Evolutionary conservation across 2,329 filamentous ascomycete genomes (phyloP).

Genomic region (Dactylellina cionopaga): DNA sequence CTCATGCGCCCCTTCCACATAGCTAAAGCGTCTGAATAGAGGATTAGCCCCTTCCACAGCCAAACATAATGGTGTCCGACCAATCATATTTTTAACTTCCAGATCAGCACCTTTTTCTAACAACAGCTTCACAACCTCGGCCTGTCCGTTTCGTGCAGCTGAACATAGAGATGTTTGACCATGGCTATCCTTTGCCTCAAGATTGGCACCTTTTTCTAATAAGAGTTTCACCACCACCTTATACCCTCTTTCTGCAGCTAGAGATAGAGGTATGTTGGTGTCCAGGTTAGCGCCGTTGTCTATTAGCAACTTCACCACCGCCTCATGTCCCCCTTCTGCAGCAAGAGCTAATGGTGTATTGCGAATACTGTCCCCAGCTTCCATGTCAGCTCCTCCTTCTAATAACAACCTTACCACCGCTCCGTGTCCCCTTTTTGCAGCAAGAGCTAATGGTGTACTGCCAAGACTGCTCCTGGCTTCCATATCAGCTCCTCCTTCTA

Average conservation of each 20-base stretch:
- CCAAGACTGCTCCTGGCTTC: neutral
- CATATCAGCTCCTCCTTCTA: neutral
- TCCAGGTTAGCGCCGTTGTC: too few relatives aligned
- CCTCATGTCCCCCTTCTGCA: too few relatives aligned
- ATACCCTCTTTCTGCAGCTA: too few relatives aligned
- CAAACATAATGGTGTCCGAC: neutral
- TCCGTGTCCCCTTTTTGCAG: neutral
- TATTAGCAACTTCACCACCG: too few relatives aligned
- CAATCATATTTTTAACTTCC: neutral
- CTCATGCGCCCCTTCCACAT: too few relatives aligned
- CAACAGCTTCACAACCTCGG: neutral
- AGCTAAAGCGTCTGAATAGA: too few relatives aligned
- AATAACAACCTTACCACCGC: neutral
- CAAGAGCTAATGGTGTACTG: neutral
- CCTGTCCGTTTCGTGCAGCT: neutral
- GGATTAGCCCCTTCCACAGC: neutral
- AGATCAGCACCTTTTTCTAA: conserved; percentile 1
- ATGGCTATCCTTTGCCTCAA: neutral
- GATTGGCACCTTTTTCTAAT: too few relatives aligned
- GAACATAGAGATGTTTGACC: neutral
- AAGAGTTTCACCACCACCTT: too few relatives aligned
- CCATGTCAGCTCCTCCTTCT: neutral
- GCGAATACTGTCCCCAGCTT: neutral
- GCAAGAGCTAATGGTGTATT: neutral
- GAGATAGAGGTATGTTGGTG: too few relatives aligned